Conservation (phyloP, 2,329 filamentous ascomycete species). For the Shiraia sp. region DNA sequence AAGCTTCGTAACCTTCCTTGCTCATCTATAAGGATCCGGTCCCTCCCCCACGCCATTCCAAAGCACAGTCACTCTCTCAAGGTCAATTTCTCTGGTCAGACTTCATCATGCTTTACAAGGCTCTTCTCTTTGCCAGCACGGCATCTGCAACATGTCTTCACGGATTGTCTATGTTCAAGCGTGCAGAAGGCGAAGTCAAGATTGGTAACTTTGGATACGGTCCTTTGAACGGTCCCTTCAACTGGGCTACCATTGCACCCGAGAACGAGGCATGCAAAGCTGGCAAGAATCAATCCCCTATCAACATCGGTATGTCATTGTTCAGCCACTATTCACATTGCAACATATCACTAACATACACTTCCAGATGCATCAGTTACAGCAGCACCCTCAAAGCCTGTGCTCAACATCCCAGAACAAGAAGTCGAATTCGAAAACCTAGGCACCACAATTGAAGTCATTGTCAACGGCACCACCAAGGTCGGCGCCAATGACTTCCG, state of each 20-base stretch:
- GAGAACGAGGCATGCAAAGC: conserved; percentile 54
- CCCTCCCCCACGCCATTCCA: background rate
- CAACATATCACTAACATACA: conserved; percentile 10
- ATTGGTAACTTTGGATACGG: conserved; percentile 50
- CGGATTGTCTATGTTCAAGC: conserved; percentile 46
- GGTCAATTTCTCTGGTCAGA: background rate
- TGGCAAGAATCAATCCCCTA: conserved; percentile 60
- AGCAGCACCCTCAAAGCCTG: conserved; percentile 32
- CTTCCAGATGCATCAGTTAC: conserved; percentile 35
- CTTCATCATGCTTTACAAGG: conserved; percentile 37
- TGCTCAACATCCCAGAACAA: conserved; percentile 48
- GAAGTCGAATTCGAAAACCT: conserved; percentile 59
- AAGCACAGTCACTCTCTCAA: background rate
- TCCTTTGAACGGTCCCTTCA: conserved; percentile 53
- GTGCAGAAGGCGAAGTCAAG: conserved; percentile 30
- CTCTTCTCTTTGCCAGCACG: conserved; percentile 37
- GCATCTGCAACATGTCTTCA: conserved; percentile 48
- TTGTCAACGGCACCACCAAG: conserved; percentile 55
- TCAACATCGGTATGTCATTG: conserved; percentile 52
- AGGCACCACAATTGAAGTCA: conserved; percentile 61
- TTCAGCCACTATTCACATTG: conserved; percentile 3
- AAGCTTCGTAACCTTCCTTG: background rate
- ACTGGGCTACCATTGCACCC: conserved; percentile 54
- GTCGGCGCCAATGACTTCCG: conserved; percentile 48
- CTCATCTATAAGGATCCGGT: background rate